Evolutionary conservation across 257 asterid genomes (phyloP).

Genomic region (Solanum gracilifrons): DNA sequence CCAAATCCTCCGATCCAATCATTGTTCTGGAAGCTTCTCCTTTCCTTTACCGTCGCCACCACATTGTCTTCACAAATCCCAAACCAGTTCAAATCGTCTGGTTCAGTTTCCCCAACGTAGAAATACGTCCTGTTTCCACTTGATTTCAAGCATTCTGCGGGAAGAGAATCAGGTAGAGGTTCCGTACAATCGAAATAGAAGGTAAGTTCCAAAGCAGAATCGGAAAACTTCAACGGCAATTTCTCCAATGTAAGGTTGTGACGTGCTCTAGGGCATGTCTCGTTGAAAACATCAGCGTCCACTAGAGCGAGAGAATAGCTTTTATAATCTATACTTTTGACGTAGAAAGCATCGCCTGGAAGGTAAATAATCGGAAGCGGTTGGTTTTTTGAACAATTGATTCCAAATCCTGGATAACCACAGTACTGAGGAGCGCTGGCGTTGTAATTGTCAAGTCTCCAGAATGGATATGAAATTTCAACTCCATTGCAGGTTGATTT

Average conservation of each 20-base stretch:
- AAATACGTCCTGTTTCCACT: background rate
- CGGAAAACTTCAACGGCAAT: background rate
- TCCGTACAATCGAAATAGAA: slow-evolving; percentile 13
- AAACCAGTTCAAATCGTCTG: background rate
- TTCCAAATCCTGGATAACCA: slow-evolving; percentile 19
- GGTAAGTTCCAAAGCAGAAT: background rate
- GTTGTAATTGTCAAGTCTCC: background rate
- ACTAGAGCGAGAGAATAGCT: background rate
- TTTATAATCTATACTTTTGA: background rate
- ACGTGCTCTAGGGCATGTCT: slow-evolving; percentile 1
- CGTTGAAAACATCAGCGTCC: background rate
- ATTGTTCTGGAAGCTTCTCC: background rate
- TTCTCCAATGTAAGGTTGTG: slow-evolving; percentile 5
- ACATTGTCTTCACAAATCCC: slow-evolving; percentile 8
- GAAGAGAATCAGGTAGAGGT: background rate
- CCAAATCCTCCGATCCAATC: background rate
- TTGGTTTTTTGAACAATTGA: background rate
- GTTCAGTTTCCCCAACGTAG: background rate
- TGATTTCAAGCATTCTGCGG: background rate
- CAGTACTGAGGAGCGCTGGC: background rate
- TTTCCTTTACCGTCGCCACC: background rate
- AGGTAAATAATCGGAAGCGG: background rate
- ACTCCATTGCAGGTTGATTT: background rate
- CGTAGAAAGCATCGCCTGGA: background rate
- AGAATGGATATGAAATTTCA: slow-evolving; percentile 13